Percentiles rank a stretch among this genome's conserved stretches.
Conservation (phyloP, 1,139 yeast species). For the Pichia norvegensis region DNA sequence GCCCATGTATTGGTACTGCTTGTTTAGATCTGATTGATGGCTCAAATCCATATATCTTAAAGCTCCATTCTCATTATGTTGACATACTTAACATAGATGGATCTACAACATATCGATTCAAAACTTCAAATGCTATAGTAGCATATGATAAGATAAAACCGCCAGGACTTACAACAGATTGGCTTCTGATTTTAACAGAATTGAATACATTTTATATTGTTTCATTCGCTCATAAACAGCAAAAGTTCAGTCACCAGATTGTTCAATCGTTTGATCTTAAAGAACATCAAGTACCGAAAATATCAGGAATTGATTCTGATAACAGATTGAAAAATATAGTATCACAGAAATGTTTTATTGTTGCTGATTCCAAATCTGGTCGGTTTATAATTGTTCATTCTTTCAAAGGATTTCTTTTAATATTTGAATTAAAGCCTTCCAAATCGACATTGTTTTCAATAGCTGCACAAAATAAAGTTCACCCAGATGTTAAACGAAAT, state of each 20-base stretch:
- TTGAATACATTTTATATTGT: constrained; percentile 6
- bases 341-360: constrained; percentile 6
- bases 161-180: not conserved
- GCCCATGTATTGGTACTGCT: constrained; percentile 1
- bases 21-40: not conserved
- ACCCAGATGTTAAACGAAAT: not conserved
- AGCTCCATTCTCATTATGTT: not conserved
- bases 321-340: not conserved
- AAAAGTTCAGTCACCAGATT: not conserved
- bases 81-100: not conserved
- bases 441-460: constrained; percentile 4
- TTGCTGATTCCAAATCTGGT: constrained; percentile 1
- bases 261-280: constrained; percentile 3
- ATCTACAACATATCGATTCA: not conserved
- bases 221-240: not conserved
- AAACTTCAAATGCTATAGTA: constrained; percentile 2
- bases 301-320: not conserved
- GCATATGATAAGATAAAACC: constrained; percentile 7
- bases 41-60: not conserved
- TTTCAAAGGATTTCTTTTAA: constrained; percentile 2
- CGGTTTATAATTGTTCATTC: constrained; percentile 5
- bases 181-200: constrained; percentile 11
- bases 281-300: not conserved
- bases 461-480: constrained; percentile 1
- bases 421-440: constrained; percentile 7